Conservation (phyloP, 805 yeast genomes). For the Lachancea lanzarotensis region DNA sequence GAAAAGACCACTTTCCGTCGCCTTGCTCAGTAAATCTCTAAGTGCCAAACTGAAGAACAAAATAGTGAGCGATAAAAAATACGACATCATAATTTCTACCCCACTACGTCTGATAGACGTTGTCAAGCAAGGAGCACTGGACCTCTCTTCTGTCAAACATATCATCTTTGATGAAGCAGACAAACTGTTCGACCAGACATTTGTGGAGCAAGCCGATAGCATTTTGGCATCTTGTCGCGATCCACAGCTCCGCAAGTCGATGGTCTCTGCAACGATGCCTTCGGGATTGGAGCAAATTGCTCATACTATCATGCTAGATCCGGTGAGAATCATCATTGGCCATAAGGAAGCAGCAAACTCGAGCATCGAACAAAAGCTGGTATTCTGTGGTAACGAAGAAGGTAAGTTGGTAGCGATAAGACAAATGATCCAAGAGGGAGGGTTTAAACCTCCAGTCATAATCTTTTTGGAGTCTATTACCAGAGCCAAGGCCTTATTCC, state of each 20-base stretch:
- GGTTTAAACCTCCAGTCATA: constrained; percentile 85
- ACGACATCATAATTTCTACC: constrained; percentile 77
- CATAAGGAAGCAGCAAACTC: constrained; percentile 88
- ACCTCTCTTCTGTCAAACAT: constrained; percentile 60
- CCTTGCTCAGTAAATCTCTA: constrained; percentile 62
- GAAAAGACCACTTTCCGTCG: constrained; percentile 46
- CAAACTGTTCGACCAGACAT: constrained; percentile 78
- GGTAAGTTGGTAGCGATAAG: constrained; percentile 92
- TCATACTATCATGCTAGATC: constrained; percentile 72
- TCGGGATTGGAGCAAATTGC: constrained; percentile 89
- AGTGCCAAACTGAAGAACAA: constrained; percentile 62
- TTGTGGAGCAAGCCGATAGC: constrained; percentile 85
- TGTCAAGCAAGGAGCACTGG: constrained; percentile 53
- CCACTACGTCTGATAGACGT: constrained; percentile 84
- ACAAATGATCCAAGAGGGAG: constrained; percentile 77
- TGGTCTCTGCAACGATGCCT: constrained; percentile 94
- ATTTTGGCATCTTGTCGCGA: constrained; percentile 45
- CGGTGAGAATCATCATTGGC: constrained; percentile 83
- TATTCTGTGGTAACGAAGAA: constrained; percentile 87
- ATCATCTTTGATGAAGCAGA: constrained; percentile 95
- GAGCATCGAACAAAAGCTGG: constrained; percentile 73
- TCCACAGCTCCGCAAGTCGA: constrained; percentile 54
- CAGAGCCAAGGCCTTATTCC: constrained; percentile 92
- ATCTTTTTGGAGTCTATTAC: constrained; percentile 87
- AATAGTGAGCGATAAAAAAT: constrained; percentile 52